phyloP scores from a whole-genome alignment of 352 stramenopile genomes.

The Globisporangium nodosum region DNA sequence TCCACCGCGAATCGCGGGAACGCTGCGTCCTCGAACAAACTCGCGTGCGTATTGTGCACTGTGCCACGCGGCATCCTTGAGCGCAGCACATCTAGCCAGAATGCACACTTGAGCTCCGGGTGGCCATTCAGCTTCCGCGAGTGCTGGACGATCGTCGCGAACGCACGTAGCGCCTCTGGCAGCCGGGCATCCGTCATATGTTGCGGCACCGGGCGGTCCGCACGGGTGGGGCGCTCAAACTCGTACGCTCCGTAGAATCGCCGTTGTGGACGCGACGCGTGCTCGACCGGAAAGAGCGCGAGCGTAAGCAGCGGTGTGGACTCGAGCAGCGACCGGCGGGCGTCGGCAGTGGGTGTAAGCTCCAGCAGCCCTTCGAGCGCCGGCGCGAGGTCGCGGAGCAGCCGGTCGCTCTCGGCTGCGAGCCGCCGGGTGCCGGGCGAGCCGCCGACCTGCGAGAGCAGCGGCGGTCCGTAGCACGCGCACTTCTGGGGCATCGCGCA shows the following conservation, averaged over 20 bases:
- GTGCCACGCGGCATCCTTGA: neutral
- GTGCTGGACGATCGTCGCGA: neutral
- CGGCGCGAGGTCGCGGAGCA: neutral
- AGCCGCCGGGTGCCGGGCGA: conserved; percentile 1
- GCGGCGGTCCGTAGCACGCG: too few relatives aligned
- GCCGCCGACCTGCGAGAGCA: neutral
- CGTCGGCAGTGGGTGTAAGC: neutral
- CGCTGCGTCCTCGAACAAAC: neutral
- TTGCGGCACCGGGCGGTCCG: too few relatives aligned
- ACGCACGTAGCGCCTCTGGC: neutral
- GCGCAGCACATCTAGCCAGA: conserved; percentile 5
- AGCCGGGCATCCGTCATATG: neutral
- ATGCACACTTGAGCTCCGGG: conserved; percentile 5
- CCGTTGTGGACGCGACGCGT: too few relatives aligned
- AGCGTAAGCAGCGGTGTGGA: neutral
- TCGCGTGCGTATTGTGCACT: neutral
- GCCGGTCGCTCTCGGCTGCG: neutral
- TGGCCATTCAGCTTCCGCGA: neutral
- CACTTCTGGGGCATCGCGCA: too few relatives aligned
- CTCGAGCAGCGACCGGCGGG: too few relatives aligned
- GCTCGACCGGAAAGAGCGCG: neutral
- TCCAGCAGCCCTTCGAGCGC: neutral
- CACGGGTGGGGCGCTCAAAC: too few relatives aligned
- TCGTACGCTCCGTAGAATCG: too few relatives aligned
- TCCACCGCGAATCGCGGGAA: conserved; percentile 3